A percentile compares a stretch with the other conserved stretches of the same genome.
phyloP scores from a whole-genome alignment of 177 flowering plant species.

The Vitis hybrid region DNA sequence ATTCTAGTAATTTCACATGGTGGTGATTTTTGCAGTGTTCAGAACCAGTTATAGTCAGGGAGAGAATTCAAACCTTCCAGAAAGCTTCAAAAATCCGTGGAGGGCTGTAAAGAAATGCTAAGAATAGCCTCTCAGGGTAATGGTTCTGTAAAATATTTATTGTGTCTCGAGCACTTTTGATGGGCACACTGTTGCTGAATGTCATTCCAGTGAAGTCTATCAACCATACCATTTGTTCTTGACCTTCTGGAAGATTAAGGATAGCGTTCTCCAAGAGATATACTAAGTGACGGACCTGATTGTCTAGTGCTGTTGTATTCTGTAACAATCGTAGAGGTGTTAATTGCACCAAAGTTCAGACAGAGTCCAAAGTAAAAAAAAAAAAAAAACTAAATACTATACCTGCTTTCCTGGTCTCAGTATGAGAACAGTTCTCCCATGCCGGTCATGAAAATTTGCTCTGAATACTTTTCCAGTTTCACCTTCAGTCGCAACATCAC shows the following conservation, averaged over 20 bases:
- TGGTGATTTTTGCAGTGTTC: neutral
- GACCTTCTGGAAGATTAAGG: constrained; percentile 83
- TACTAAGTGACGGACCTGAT: constrained; percentile 77
- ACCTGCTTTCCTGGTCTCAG: constrained; percentile 91
- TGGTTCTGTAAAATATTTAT: constrained; percentile 72
- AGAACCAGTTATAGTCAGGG: neutral
- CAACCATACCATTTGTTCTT: constrained; percentile 94
- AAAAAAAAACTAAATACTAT: neutral
- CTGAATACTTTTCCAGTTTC: constrained; percentile 67
- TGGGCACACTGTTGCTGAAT: constrained; percentile 47
- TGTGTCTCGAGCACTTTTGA: constrained; percentile 74
- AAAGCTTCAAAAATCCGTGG: constrained; percentile 88
- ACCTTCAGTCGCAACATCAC: constrained; percentile 63
- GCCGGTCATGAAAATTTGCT: constrained; percentile 60
- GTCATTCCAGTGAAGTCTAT: constrained; percentile 92
- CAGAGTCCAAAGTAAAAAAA: neutral
- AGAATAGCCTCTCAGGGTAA: constrained; percentile 93
- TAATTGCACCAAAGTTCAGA: neutral
- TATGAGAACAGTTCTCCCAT: constrained; percentile 60
- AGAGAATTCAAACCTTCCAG: constrained; percentile 71
- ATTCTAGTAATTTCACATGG: neutral
- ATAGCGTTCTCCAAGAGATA: constrained; percentile 92
- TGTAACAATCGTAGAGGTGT: constrained; percentile 24
- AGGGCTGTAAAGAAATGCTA: constrained; percentile 87
- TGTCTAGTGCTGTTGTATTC: constrained; percentile 73